Evolutionary conservation across 2,329 filamentous ascomycete genomes (phyloP).

Genomic region (Septoria linicola): DNA sequence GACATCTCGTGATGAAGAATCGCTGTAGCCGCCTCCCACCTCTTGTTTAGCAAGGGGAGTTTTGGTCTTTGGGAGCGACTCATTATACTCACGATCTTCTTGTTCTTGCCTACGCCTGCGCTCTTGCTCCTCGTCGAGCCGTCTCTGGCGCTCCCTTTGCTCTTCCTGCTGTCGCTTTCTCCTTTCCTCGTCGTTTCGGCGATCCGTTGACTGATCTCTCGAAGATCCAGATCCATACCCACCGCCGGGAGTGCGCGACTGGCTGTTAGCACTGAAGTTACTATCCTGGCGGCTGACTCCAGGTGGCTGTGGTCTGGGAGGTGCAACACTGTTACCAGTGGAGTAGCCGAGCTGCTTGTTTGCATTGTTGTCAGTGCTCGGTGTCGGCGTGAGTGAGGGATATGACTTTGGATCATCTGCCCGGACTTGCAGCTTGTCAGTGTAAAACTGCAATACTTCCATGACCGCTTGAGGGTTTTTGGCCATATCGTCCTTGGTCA

Average conservation of each 20-base stretch:
- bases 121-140: conserved; percentile 48
- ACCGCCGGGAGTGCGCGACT: conserved; percentile 22
- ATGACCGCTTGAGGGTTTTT: conserved; percentile 77
- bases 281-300: conserved; percentile 48
- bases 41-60: conserved; percentile 85
- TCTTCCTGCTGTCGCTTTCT: conserved; percentile 42
- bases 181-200: conserved; percentile 43
- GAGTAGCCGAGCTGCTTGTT: conserved; percentile 53
- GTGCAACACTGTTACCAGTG: conserved; percentile 48
- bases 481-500: conserved; percentile 98
- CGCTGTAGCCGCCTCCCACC: conserved; percentile 64
- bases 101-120: conserved; percentile 63
- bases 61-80: conserved; percentile 78
- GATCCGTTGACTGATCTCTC: conserved; percentile 31
- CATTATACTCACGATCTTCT: conserved; percentile 75
- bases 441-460: conserved; percentile 83
- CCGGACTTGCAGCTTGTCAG: conserved; percentile 72
- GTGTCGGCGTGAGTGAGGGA: conserved; percentile 66
- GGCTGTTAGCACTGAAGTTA: conserved; percentile 40
- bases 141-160: conserved; percentile 37
- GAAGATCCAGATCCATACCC: conserved; percentile 22
- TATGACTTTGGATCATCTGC: conserved; percentile 69
- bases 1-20: conserved; percentile 41
- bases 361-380: conserved; percentile 51
- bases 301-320: conserved; percentile 49